Evolutionary conservation across 106 monocot genomes (phyloP), one percentile per base, ranked within the genome.

Genomic region (Hemerocallis citrina): DNA sequence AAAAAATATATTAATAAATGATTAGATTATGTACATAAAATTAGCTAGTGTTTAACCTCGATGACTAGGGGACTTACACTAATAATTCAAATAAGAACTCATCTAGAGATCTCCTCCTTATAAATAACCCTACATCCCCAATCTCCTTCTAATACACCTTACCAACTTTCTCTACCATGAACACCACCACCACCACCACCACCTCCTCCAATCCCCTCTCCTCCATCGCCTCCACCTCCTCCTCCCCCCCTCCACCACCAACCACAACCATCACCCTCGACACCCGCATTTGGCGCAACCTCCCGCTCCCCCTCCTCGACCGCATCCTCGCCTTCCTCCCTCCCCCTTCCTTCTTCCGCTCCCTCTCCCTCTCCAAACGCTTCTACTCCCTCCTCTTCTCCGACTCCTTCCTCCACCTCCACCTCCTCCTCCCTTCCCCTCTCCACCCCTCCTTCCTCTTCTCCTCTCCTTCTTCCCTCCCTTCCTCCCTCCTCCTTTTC

Each of bases 241-340:
- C 30, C 30, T 3, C 27, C 42, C n/a, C n/a, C n/a, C 21, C 54
- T 35, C 23, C 1, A 6, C 65, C 22, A 14, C 7, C 54, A 23
- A 8, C 11, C 30, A 11, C 41, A 19, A 30, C 20, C 1, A 14
- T 1, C 4, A 6, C 4, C 12, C 25, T 69, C 50, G 60, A 69
- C 50, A 34, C 45, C 46, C 21, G 49, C 14, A 51, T 69, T 38
- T 69, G 69, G 69, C 60, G 69, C 34, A 37, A 51, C 24, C 69
- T 69, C 30, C 69, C 69, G 1, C 23, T 34, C 0, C 25, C 49
- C 5, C 60, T 69, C 37, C 19, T 69, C 3, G 68, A 68, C 51
- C 69, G 68, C 44, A 27, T 68, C 29, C 68, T 68, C 9, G 49
- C 59, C 37, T 34, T 61, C 13, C 69, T 69, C 37, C 69, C 60